Conservation (phyloP, 805 yeast species). For the Yarrowia bubula region DNA sequence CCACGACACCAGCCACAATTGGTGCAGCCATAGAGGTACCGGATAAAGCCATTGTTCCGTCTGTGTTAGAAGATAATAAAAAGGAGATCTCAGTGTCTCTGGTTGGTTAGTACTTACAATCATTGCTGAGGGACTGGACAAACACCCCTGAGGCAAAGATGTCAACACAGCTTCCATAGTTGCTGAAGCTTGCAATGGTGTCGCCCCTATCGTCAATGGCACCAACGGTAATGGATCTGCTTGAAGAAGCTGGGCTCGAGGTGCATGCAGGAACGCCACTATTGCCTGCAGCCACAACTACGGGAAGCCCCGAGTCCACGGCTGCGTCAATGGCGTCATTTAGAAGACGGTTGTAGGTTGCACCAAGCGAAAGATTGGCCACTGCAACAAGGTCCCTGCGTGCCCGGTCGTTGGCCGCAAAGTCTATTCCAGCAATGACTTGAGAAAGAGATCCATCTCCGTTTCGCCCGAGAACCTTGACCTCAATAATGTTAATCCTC, state of each 20-base stretch:
- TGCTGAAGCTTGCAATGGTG: conserved; percentile 72
- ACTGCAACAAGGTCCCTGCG: conserved; percentile 31
- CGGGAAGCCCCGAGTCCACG: conserved; percentile 35
- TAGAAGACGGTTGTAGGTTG: conserved; percentile 34
- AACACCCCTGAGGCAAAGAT: conserved; percentile 77
- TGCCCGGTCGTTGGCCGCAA: conserved; percentile 37
- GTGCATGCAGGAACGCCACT: conserved; percentile 72
- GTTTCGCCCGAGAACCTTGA: conserved; percentile 64
- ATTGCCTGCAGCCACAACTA: conserved; percentile 57
- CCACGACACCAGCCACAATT: conserved; percentile 25
- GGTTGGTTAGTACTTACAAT: neutral
- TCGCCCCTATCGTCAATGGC: conserved; percentile 82
- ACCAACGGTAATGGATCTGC: conserved; percentile 74
- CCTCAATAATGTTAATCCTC: conserved; percentile 58
- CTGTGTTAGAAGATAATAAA: conserved; percentile 3
- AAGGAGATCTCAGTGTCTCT: neutral
- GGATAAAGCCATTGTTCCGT: conserved; percentile 28
- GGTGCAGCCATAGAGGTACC: conserved; percentile 28
- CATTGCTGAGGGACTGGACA: conserved; percentile 16
- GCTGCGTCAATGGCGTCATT: conserved; percentile 36
- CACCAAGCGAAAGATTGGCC: conserved; percentile 35
- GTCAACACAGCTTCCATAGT: conserved; percentile 91
- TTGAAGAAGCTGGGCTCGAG: conserved; percentile 80
- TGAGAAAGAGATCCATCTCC: conserved; percentile 62
- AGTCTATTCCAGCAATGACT: conserved; percentile 42